A percentile compares a stretch with the other conserved stretches of the same genome.
Conservation (phyloP, 192 early-diverging fungal genomes). For the Spizellomyces punctatus region DNA sequence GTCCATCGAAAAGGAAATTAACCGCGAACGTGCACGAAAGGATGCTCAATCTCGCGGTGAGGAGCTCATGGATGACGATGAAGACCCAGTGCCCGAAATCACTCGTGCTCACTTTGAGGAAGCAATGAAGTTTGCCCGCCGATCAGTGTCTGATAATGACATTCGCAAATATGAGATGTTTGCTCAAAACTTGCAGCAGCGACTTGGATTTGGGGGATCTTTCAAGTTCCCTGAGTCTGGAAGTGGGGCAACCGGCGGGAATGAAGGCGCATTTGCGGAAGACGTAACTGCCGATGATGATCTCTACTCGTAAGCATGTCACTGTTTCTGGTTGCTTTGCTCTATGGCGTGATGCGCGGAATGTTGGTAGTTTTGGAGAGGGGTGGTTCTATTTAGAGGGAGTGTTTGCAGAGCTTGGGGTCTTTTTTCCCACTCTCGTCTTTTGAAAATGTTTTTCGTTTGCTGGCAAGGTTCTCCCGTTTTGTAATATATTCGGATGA, state of each 20-base stretch:
- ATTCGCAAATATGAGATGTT: constrained; percentile 99
- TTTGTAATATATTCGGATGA: too few relatives aligned
- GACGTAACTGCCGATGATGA: constrained; percentile 75
- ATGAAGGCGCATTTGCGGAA: constrained; percentile 55
- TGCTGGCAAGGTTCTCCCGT: too few relatives aligned
- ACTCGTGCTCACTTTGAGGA: constrained; percentile 97
- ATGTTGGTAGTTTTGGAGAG: too few relatives aligned
- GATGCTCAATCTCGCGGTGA: constrained; percentile 69
- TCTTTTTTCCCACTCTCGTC: too few relatives aligned
- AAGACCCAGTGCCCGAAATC: constrained; percentile 87
- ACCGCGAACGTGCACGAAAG: constrained; percentile 70
- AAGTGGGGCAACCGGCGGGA: constrained; percentile 41
- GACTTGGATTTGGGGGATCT: constrained; percentile 82
- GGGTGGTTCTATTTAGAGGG: too few relatives aligned
- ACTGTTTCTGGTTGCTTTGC: too few relatives aligned
- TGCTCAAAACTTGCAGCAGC: constrained; percentile 96
- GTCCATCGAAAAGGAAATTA: constrained; percentile 87
- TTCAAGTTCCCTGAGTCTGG: constrained; percentile 89
- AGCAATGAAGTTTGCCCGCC: constrained; percentile 96
- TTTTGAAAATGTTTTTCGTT: too few relatives aligned
- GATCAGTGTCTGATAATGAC: constrained; percentile 93
- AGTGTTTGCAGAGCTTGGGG: too few relatives aligned
- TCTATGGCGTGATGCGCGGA: too few relatives aligned
- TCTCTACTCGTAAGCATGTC: constrained; percentile 68
- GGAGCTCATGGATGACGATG: constrained; percentile 79